Percentiles rank a stretch among this genome's conserved stretches.
Conservation (phyloP, 2,329 filamentous ascomycete species). For the Colletotrichum spaethianum region DNA sequence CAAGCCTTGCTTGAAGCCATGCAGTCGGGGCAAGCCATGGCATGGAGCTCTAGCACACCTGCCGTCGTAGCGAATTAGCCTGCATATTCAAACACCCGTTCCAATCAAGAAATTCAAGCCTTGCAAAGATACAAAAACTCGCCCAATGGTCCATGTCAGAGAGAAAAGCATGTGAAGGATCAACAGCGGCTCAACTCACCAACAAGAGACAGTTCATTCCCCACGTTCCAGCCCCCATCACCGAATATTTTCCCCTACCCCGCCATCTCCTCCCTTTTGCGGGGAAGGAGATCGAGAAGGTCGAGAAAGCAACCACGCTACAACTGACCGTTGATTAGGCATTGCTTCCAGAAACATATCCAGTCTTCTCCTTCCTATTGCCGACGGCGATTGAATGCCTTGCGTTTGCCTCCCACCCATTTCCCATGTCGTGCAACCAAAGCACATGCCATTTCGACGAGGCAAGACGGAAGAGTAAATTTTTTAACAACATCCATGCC, state of each 20-base stretch:
- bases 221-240: slow-evolving; percentile 32
- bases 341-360: not conserved
- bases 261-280: not conserved
- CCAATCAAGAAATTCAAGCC: not conserved
- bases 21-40: not conserved
- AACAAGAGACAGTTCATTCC: slow-evolving; percentile 5
- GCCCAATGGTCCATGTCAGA: not conserved
- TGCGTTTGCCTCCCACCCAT: not conserved
- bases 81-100: not conserved
- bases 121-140: not conserved
- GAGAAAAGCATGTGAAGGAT: slow-evolving; percentile 21
- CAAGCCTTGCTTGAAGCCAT: not conserved
- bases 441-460: slow-evolving; percentile 8
- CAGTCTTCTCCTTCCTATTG: not conserved
- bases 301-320: not conserved
- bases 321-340: too few species aligned
- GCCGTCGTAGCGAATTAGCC: not conserved
- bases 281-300: not conserved
- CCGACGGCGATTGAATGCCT: not conserved
- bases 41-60: not conserved
- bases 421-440: not conserved
- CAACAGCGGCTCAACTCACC: slow-evolving; percentile 36
- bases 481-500: too few species aligned
- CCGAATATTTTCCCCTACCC: not conserved
- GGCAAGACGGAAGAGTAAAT: not conserved